Conservation (phyloP, 768 basidiomycete genomes). For the Hericium rajendrae region DNA sequence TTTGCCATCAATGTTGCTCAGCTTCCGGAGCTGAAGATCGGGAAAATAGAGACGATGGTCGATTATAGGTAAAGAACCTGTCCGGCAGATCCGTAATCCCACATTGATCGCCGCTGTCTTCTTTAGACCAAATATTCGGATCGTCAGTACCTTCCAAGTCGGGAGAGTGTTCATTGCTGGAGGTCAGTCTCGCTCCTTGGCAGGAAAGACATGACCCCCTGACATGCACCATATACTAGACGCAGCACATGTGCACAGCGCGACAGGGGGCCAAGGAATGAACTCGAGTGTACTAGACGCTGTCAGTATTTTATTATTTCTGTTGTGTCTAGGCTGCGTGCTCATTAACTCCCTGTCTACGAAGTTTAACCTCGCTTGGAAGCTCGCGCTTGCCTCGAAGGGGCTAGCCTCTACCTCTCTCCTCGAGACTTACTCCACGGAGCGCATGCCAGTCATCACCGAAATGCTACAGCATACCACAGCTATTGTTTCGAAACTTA, state of each 20-base stretch:
- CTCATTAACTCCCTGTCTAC: background rate
- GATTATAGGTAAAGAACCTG: background rate
- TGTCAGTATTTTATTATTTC: background rate
- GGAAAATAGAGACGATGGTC: background rate
- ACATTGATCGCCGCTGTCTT: background rate
- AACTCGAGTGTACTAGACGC: background rate
- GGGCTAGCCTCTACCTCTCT: constrained; percentile 4
- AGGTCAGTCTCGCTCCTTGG: constrained; percentile 10
- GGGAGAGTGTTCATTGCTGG: constrained; percentile 13
- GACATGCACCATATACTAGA: constrained; percentile 1
- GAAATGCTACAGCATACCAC: constrained; percentile 10
- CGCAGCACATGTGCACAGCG: constrained; percentile 4
- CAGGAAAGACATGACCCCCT: background rate
- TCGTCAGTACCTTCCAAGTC: constrained; percentile 6
- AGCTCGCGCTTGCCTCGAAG: constrained; percentile 11
- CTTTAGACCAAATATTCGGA: constrained; percentile 11
- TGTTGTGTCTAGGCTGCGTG: background rate
- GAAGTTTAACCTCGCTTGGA: constrained; percentile 12
- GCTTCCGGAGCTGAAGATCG: constrained; percentile 4
- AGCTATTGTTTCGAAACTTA: background rate
- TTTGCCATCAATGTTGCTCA: background rate
- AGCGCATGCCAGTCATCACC: constrained; percentile 14
- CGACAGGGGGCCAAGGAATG: constrained; percentile 1
- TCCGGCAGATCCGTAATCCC: no score
- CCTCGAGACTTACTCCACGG: constrained; percentile 9